A percentile compares a stretch with the other conserved stretches of the same genome.
These are phyloP conservation scores for Metarhizium brunneum DNA, from an alignment of 2,329 filamentous ascomycete species.

Conservation along the genomic window DNA sequence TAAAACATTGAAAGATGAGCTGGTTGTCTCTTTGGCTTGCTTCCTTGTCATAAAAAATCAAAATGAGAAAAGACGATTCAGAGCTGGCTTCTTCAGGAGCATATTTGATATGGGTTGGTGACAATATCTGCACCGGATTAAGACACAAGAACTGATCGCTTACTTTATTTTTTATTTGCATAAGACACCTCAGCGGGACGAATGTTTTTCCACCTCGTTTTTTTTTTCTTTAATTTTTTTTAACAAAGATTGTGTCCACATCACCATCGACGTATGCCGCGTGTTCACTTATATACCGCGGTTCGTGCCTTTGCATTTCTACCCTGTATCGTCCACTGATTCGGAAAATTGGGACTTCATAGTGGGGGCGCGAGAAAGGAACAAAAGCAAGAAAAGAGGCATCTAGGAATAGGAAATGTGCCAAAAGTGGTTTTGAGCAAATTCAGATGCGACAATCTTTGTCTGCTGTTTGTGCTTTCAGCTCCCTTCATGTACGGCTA, in stretches of 20 bases:
- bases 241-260: not conserved
- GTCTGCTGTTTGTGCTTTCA: not conserved
- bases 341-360: too few relatives aligned
- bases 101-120: not conserved
- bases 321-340: too few relatives aligned
- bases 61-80: not conserved
- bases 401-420: not conserved
- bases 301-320: not conserved
- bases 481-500: not conserved
- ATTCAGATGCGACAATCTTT: not conserved
- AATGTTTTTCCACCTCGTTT: not conserved
- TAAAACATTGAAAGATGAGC: not conserved
- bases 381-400: not conserved
- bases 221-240: conserved; percentile 9
- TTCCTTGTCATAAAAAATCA: not conserved
- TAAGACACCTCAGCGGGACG: conserved; percentile 5
- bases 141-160: conserved; percentile 4
- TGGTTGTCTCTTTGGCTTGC: not conserved
- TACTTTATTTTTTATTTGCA: not conserved
- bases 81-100: not conserved
- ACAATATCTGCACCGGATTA: not conserved
- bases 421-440: not conserved
- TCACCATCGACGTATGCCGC: conserved; percentile 7
- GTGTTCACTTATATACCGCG: not conserved
- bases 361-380: too few relatives aligned